Percentiles rank a stretch among this genome's conserved stretches.
Conservation (phyloP, 345 rosid genomes). For the Odontarrhena argentea region DNA sequence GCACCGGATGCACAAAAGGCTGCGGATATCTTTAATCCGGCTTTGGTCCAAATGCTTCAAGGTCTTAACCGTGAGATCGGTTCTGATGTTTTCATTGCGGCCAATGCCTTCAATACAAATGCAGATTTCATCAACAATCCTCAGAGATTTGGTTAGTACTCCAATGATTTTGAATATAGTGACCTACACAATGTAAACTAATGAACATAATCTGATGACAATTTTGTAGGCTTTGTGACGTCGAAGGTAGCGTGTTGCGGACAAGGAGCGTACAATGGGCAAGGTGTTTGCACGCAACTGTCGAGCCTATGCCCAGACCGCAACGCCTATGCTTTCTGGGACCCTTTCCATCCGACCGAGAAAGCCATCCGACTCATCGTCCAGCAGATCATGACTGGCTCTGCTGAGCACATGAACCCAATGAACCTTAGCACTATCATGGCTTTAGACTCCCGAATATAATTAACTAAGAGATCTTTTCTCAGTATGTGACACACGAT, state of each 20-base stretch:
- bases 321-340: conserved; percentile 64
- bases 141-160: conserved; percentile 54
- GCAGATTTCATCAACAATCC: conserved; percentile 65
- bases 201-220: no score
- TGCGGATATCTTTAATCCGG: conserved; percentile 65
- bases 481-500: background rate
- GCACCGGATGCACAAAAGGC: conserved; percentile 67
- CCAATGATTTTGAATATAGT: background rate
- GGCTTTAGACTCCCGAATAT: conserved; percentile 49
- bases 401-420: conserved; percentile 58
- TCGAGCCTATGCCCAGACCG: conserved; percentile 69
- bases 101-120: conserved; percentile 53
- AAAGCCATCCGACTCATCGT: conserved; percentile 64
- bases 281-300: conserved; percentile 58
- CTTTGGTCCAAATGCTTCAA: conserved; percentile 53
- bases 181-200: no score
- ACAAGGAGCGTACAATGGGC: conserved; percentile 73
- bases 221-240: conserved; percentile 52
- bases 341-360: conserved; percentile 78
- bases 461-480: conserved; percentile 1
- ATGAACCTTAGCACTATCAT: conserved; percentile 71
- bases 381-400: conserved; percentile 50
- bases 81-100: conserved; percentile 55
- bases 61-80: conserved; percentile 61
- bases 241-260: conserved; percentile 68